Conservation (phyloP, 495 filamentous ascomycete species). For the Jackrogersella multiformis region DNA sequence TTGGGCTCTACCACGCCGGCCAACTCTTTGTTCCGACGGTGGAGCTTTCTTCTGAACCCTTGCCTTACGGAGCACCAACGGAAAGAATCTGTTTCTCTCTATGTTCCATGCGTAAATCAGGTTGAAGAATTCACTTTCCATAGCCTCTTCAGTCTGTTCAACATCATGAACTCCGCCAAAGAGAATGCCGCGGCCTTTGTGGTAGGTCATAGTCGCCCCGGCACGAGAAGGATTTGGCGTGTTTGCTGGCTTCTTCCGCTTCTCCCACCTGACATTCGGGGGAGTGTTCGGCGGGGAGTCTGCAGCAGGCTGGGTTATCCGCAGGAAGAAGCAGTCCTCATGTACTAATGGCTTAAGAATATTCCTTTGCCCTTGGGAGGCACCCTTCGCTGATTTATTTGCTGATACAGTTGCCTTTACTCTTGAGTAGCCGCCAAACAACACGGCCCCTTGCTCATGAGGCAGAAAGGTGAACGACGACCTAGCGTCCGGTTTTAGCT, state of each 20-base stretch:
- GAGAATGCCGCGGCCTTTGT: conserved; percentile 89
- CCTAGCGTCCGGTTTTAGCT: conserved; percentile 86
- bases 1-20: conserved; percentile 74
- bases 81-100: conserved; percentile 93
- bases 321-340: conserved; percentile 92
- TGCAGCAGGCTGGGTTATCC: conserved; percentile 74
- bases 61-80: conserved; percentile 76
- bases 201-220: conserved; percentile 89
- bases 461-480: conserved; percentile 91
- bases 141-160: conserved; percentile 91
- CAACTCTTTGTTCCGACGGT: conserved; percentile 63
- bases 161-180: conserved; percentile 97
- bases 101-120: conserved; percentile 88
- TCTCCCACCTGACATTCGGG: conserved; percentile 86
- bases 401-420: conserved; percentile 72
- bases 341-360: conserved; percentile 87
- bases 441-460: conserved; percentile 84
- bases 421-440: conserved; percentile 93
- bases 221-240: conserved; percentile 83
- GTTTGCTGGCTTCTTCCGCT: conserved; percentile 90
- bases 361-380: conserved; percentile 66
- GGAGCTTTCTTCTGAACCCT: conserved; percentile 64
- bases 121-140: conserved; percentile 97
- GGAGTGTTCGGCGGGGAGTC: conserved; percentile 68
- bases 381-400: conserved; percentile 69